Evolutionary conservation across 306 rosid species (phyloP).

Genomic region (Acacia confusa): DNA sequence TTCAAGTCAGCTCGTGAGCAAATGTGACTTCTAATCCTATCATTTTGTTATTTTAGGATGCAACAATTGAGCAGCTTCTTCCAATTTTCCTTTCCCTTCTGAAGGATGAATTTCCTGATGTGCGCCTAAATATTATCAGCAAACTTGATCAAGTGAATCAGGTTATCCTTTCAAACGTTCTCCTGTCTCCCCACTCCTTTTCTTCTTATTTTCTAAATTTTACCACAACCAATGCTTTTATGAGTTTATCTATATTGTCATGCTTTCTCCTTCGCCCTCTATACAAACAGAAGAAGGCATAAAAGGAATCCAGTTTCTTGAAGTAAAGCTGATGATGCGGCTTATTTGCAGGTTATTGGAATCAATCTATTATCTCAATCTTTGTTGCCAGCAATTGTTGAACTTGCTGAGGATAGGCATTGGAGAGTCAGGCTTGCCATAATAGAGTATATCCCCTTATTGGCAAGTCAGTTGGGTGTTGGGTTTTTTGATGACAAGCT

Average conservation of each 20-base stretch:
- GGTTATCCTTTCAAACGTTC: constrained; percentile 38
- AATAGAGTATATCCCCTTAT: constrained; percentile 77
- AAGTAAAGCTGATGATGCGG: constrained; percentile 18
- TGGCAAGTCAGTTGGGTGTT: constrained; percentile 87
- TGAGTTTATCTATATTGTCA: neutral
- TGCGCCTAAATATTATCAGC: constrained; percentile 82
- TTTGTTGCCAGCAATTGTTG: constrained; percentile 83
- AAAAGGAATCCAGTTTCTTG: neutral
- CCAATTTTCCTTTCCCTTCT: constrained; percentile 88
- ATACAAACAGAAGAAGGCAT: neutral
- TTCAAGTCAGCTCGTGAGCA: neutral
- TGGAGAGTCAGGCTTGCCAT: constrained; percentile 94
- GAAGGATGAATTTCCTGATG: constrained; percentile 94
- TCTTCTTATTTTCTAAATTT: neutral
- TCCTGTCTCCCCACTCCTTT: neutral
- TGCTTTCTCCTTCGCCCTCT: neutral
- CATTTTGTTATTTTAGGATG: constrained; percentile 56
- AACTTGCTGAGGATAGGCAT: constrained; percentile 93
- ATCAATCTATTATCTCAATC: constrained; percentile 80
- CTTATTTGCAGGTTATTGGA: constrained; percentile 72
- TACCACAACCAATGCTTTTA: neutral
- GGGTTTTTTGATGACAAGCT: constrained; percentile 94
- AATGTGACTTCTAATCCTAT: constrained; percentile 3
- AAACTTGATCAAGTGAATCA: constrained; percentile 95
- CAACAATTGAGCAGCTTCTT: constrained; percentile 82